A percentile compares a stretch with the other conserved stretches of the same genome.
phyloP scores from a whole-genome alignment of 2,329 filamentous ascomycete species.

The Ilyonectria robusta region DNA sequence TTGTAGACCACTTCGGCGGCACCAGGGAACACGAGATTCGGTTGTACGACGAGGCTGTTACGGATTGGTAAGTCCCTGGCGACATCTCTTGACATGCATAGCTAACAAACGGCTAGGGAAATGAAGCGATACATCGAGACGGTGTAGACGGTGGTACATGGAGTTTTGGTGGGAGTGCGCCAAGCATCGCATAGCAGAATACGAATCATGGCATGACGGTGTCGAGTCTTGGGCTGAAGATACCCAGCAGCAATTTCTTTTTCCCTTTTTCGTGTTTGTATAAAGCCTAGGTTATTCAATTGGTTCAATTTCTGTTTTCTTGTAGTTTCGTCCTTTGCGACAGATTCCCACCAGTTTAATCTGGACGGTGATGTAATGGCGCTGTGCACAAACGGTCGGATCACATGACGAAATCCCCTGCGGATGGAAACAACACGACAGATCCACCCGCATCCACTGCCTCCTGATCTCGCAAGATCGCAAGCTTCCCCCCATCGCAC shows the following conservation, averaged over 20 bases:
- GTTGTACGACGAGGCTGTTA: constrained; percentile 95
- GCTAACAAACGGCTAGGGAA: constrained; percentile 68
- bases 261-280: constrained; percentile 5
- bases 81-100: background rate
- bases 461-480: no score
- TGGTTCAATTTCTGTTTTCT: background rate
- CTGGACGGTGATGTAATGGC: background rate
- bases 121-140: constrained; percentile 84
- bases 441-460: background rate
- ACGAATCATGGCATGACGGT: constrained; percentile 24
- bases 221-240: constrained; percentile 35
- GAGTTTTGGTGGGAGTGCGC: constrained; percentile 36
- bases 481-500: background rate
- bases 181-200: constrained; percentile 24
- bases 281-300: constrained; percentile 1
- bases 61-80: constrained; percentile 83
- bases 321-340: background rate
- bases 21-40: constrained; percentile 92
- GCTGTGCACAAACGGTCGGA: no score
- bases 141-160: constrained; percentile 56
- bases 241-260: constrained; percentile 35
- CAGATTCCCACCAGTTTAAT: no score
- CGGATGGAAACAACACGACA: background rate
- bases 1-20: constrained; percentile 95
- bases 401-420: background rate